Conservation (phyloP, 495 filamentous ascomycete genomes). For the Lophium mytilinum region DNA sequence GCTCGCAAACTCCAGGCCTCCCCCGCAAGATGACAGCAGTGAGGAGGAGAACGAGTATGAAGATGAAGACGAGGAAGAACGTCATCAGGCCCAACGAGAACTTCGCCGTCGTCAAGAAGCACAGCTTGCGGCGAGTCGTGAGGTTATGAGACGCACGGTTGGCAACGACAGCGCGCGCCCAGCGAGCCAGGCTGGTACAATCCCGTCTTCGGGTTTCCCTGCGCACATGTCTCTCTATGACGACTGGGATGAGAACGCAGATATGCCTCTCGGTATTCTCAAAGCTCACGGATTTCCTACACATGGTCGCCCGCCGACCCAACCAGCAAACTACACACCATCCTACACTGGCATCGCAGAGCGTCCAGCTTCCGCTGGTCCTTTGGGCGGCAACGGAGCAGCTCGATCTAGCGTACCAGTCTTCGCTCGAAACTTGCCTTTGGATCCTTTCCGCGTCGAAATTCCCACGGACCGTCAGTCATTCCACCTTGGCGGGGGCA, state of each 20-base stretch:
- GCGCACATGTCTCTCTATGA: conserved; percentile 27
- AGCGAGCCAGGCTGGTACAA: conserved; percentile 5
- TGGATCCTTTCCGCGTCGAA: conserved; percentile 83
- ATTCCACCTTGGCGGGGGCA: conserved; percentile 46
- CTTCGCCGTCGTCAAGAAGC: conserved; percentile 86
- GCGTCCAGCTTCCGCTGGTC: conserved; percentile 40
- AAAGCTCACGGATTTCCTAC: conserved; percentile 89
- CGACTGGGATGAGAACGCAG: conserved; percentile 39
- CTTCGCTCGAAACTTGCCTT: conserved; percentile 80
- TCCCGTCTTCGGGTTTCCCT: conserved; percentile 5
- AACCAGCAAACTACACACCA: conserved; percentile 57
- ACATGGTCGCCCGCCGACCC: conserved; percentile 69
- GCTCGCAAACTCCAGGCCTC: background rate
- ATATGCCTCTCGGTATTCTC: conserved; percentile 71
- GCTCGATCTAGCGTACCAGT: conserved; percentile 54
- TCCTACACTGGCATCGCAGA: conserved; percentile 45
- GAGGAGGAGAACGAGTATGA: conserved; percentile 39
- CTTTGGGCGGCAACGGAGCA: conserved; percentile 34
- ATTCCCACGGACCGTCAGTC: conserved; percentile 68
- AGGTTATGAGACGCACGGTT: conserved; percentile 65
- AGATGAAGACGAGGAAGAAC: conserved; percentile 43
- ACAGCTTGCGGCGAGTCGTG: conserved; percentile 80
- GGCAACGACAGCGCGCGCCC: conserved; percentile 8
- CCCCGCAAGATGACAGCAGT: conserved; percentile 17
- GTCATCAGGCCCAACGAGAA: conserved; percentile 57